phyloP scores from a whole-genome alignment of 495 filamentous ascomycete species.

The Trichocladium antarcticum region DNA sequence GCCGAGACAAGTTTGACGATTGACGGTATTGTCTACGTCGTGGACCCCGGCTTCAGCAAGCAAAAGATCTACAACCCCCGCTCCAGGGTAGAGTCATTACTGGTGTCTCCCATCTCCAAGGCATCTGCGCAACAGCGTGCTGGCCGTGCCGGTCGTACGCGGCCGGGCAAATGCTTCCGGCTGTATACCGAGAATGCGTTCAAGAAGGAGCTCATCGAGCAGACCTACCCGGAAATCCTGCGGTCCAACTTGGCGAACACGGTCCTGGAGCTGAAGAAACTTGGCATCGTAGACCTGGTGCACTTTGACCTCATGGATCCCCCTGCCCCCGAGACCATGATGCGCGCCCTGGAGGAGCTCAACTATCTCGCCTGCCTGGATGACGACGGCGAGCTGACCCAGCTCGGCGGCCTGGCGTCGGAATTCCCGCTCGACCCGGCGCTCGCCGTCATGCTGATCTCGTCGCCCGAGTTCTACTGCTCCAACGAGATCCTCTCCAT shows the following conservation, averaged over 20 bases:
- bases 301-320: constrained; percentile 99
- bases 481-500: constrained; percentile 97
- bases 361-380: constrained; percentile 96
- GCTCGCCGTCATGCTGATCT: constrained; percentile 95
- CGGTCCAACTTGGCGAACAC: constrained; percentile 90
- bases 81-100: constrained; percentile 86
- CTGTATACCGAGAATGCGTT: constrained; percentile 93
- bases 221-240: constrained; percentile 91
- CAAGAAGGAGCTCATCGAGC: constrained; percentile 95
- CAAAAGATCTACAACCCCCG: constrained; percentile 99
- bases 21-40: constrained; percentile 97
- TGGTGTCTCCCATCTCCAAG: constrained; percentile 94
- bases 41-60: constrained; percentile 98
- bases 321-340: constrained; percentile 93
- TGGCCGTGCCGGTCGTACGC: constrained; percentile 96
- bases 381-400: constrained; percentile 86
- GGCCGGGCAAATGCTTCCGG: constrained; percentile 94
- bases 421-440: constrained; percentile 94
- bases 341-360: constrained; percentile 95
- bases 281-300: constrained; percentile 89
- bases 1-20: constrained; percentile 97
- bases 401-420: constrained; percentile 75
- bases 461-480: constrained; percentile 95
- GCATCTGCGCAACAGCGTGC: constrained; percentile 97
- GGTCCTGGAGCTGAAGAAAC: constrained; percentile 93